Conservation (phyloP, 1,284 basidiomycete species). For the Cryptococcus jaspeensis region DNA sequence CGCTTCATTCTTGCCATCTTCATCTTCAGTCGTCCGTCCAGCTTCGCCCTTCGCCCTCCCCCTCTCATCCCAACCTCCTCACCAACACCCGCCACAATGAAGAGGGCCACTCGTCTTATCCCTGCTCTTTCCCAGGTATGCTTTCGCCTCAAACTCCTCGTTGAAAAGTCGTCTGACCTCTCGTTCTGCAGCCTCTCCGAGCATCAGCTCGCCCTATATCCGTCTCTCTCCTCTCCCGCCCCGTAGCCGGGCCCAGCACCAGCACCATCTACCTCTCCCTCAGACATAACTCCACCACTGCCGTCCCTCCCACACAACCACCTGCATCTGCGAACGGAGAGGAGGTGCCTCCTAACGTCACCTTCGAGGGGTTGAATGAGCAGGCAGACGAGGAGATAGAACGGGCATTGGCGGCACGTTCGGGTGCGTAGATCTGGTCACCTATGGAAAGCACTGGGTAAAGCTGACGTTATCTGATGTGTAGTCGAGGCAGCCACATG, state of each 20-base stretch:
- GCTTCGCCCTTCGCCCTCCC: not conserved
- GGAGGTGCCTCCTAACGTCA: slow-evolving; percentile 28
- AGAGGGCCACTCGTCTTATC: slow-evolving; percentile 12
- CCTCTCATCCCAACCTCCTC: not conserved
- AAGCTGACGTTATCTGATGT: not conserved
- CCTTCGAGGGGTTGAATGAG: slow-evolving; percentile 27
- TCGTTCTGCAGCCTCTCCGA: slow-evolving; percentile 8
- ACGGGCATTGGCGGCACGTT: slow-evolving; percentile 4
- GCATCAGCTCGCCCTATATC: slow-evolving; percentile 11
- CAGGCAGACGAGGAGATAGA: slow-evolving; percentile 17
- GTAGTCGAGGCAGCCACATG: slow-evolving; percentile 3
- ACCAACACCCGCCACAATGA: slow-evolving; percentile 9
- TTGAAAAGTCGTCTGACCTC: not conserved
- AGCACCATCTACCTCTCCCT: slow-evolving; percentile 1
- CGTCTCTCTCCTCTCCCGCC: slow-evolving; percentile 8
- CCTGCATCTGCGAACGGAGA: not conserved
- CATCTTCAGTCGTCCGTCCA: not conserved
- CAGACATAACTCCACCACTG: not conserved
- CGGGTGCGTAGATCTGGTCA: slow-evolving; percentile 4
- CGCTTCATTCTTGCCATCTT: not conserved
- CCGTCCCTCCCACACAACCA: not conserved
- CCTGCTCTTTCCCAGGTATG: slow-evolving; percentile 17
- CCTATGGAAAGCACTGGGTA: not conserved
- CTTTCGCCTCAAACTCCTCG: not conserved
- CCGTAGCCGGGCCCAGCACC: slow-evolving; percentile 18